Conservation (phyloP, 1,139 yeast species). For the Candida sojae region DNA sequence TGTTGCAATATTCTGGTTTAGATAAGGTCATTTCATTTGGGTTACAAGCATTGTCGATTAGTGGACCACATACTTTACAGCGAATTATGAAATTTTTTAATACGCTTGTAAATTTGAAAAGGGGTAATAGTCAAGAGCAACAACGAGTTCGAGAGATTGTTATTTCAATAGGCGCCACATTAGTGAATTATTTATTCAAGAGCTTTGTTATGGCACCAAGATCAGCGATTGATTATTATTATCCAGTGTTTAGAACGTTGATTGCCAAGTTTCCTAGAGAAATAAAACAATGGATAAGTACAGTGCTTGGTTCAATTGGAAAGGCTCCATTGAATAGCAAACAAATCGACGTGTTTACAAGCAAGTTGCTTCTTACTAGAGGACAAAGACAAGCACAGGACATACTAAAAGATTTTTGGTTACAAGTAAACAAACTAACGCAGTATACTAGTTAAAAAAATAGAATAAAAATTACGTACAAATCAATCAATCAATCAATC, state of each 20-base stretch:
- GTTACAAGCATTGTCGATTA: constrained; percentile 48
- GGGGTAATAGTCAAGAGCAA: constrained; percentile 53
- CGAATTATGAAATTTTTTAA: constrained; percentile 70
- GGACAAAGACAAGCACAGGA: constrained; percentile 63
- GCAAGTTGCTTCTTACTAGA: constrained; percentile 59
- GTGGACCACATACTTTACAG: constrained; percentile 67
- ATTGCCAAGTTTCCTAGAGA: constrained; percentile 53
- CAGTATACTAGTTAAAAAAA: constrained; percentile 17
- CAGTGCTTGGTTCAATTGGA: constrained; percentile 18
- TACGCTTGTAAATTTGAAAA: constrained; percentile 51
- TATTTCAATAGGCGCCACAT: constrained; percentile 19
- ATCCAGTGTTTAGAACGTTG: constrained; percentile 54
- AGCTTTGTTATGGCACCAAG: constrained; percentile 53
- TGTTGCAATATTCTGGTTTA: constrained; percentile 38
- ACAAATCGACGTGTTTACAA: constrained; percentile 42
- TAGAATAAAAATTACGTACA: background rate
- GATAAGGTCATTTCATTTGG: constrained; percentile 40
- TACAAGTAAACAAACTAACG: constrained; percentile 51
- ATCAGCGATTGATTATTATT: constrained; percentile 60
- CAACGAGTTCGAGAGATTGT: constrained; percentile 33
- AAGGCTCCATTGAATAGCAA: constrained; percentile 14
- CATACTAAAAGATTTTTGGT: constrained; percentile 67
- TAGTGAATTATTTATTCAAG: constrained; percentile 32
- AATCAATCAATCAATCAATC: too few relatives aligned
- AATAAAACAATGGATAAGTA: constrained; percentile 49